These are phyloP conservation scores for Suillus plorans DNA, from an alignment of 768 basidiomycete genomes.

Conservation along the genomic window DNA sequence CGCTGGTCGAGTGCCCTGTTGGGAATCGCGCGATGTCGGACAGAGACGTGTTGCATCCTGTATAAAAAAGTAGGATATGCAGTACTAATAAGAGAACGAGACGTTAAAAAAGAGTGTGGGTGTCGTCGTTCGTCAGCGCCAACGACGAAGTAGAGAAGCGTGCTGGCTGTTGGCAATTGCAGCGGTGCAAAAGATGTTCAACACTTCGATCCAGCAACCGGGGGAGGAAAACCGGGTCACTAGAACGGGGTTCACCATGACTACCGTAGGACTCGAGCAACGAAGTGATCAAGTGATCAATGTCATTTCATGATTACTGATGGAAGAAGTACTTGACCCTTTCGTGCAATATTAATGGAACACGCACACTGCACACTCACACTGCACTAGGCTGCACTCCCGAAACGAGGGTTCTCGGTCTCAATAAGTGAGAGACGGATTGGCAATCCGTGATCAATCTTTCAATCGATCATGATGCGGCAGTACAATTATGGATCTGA, in stretches of 20 bases:
- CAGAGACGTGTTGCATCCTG: conserved; percentile 15
- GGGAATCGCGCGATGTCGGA: conserved; percentile 13
- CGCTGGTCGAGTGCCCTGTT: conserved; percentile 33
- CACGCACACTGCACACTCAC: too few relatives aligned
- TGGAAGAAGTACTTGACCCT: background rate
- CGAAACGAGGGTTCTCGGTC: background rate
- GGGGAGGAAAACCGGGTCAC: too few relatives aligned
- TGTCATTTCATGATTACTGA: background rate
- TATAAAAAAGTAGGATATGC: conserved; percentile 6
- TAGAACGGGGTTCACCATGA: background rate
- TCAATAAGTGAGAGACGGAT: background rate
- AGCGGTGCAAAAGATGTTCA: background rate
- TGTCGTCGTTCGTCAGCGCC: conserved; percentile 15
- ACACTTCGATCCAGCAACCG: background rate
- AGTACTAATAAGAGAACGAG: background rate
- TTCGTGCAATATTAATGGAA: background rate
- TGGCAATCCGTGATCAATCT: background rate
- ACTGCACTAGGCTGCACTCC: background rate
- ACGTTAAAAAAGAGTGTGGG: conserved; percentile 19
- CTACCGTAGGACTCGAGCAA: background rate
- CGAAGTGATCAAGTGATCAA: background rate
- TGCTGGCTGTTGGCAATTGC: background rate
- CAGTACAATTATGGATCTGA: background rate
- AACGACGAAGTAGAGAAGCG: conserved; percentile 5
- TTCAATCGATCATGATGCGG: background rate